phyloP scores from a whole-genome alignment of 2,329 filamentous ascomycete species.

The Neofusicoccum umdonicola region DNA sequence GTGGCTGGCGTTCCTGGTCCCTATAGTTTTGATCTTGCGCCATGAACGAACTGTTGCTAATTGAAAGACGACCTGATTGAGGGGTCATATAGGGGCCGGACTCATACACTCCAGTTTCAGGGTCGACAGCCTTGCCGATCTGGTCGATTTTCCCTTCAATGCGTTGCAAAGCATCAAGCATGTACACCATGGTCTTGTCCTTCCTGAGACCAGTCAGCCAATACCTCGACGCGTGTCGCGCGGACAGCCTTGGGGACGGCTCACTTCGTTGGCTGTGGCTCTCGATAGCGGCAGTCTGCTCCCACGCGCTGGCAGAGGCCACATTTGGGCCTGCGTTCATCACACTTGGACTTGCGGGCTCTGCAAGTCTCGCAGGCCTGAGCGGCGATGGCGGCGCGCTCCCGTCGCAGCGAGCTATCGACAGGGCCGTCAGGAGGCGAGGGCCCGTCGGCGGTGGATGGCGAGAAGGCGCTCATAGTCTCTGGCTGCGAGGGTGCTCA shows the following conservation, averaged over 20 bases:
- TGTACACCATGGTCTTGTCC: slow-evolving; percentile 20
- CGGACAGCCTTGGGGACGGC: background rate
- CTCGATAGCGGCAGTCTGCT: slow-evolving; percentile 19
- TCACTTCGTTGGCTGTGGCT: slow-evolving; percentile 20
- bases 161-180: slow-evolving; percentile 15
- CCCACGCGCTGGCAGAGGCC: slow-evolving; percentile 20
- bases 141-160: slow-evolving; percentile 19
- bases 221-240: background rate
- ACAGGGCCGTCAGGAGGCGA: background rate
- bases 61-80: slow-evolving; percentile 14
- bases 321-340: slow-evolving; percentile 20
- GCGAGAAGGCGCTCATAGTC: slow-evolving; percentile 14
- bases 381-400: slow-evolving; percentile 20
- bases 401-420: slow-evolving; percentile 11
- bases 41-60: background rate
- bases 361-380: slow-evolving; percentile 21
- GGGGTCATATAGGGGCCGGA: background rate
- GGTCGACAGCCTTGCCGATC: slow-evolving; percentile 14
- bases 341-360: slow-evolving; percentile 20
- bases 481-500: slow-evolving; percentile 1
- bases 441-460: background rate
- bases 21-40: background rate
- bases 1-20: background rate
- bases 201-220: slow-evolving; percentile 14
- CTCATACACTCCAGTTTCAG: slow-evolving; percentile 4